These are phyloP conservation scores for Citrus inodora DNA, from an alignment of 345 rosid species.

Conservation along the genomic window DNA sequence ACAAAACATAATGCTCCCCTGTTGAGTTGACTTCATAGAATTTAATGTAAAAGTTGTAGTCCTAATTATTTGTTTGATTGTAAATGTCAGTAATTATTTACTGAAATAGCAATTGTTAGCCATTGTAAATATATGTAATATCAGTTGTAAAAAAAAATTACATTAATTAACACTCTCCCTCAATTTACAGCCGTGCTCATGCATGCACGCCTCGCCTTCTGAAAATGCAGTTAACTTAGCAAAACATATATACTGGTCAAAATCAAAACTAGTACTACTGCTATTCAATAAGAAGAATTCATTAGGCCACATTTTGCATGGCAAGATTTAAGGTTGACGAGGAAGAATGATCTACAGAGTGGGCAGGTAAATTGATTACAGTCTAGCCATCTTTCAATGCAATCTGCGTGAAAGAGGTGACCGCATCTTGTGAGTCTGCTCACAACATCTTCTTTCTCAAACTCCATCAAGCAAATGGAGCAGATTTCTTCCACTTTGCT, in stretches of 20 bases:
- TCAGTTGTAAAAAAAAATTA: background rate
- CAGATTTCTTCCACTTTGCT: conserved; percentile 27
- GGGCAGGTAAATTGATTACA: conserved; percentile 67
- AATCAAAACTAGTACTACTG: background rate
- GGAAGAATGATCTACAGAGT: conserved; percentile 59
- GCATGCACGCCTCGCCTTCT: background rate
- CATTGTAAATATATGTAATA: too few species aligned
- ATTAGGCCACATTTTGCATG: background rate
- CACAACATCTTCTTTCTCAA: conserved; percentile 45
- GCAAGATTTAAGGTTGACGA: conserved; percentile 8
- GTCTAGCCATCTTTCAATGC: conserved; percentile 63
- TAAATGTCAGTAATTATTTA: too few species aligned
- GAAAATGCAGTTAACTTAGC: background rate
- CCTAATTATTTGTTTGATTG: too few species aligned
- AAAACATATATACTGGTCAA: background rate
- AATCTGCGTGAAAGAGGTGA: conserved; percentile 62
- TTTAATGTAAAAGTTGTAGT: too few species aligned
- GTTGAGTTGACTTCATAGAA: background rate
- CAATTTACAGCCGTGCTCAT: background rate
- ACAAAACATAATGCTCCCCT: background rate
- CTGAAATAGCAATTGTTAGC: too few species aligned
- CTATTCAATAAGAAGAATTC: background rate
- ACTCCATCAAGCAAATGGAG: conserved; percentile 61
- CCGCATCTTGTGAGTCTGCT: conserved; percentile 51
- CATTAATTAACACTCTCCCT: background rate